phyloP scores from a whole-genome alignment of 2,329 filamentous ascomycete species.

The Penicillium occitanis region DNA sequence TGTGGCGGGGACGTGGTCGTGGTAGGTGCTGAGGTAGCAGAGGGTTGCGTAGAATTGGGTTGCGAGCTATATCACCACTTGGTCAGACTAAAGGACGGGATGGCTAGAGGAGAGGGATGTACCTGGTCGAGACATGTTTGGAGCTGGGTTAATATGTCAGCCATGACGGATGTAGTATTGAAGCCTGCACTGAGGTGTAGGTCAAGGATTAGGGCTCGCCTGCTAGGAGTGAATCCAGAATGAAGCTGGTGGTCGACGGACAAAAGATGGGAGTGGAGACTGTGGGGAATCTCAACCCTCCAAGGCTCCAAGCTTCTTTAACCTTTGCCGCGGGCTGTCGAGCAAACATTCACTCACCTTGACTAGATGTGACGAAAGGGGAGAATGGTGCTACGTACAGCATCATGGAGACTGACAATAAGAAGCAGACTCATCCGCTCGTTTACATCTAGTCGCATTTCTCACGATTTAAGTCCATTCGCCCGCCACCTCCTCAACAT shows the following conservation, averaged over 20 bases:
- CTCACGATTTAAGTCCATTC: conserved; percentile 27
- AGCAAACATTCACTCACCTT: not conserved
- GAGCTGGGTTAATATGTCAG: conserved; percentile 51
- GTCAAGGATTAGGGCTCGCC: not conserved
- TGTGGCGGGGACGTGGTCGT: conserved; percentile 44
- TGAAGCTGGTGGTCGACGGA: not conserved
- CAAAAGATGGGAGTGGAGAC: conserved; percentile 1
- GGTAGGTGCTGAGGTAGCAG: conserved; percentile 50
- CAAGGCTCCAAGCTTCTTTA: not conserved
- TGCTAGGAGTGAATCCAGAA: not conserved
- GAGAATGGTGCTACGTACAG: conserved; percentile 9
- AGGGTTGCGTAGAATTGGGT: conserved; percentile 54
- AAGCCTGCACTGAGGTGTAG: not conserved
- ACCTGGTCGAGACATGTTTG: conserved; percentile 54
- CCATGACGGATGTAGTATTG: conserved; percentile 31
- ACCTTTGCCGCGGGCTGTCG: not conserved
- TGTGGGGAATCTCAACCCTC: not conserved
- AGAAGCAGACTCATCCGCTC: conserved; percentile 2
- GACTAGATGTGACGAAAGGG: not conserved
- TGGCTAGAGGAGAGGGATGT: conserved; percentile 8
- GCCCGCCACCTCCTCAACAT: conserved; percentile 39
- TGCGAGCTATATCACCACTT: conserved; percentile 38
- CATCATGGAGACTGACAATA: not conserved
- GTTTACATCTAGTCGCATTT: conserved; percentile 17
- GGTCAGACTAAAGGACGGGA: not conserved